Percentiles rank a stretch among this genome's conserved stretches.
Evolutionary conservation across 2,329 filamentous ascomycete species (phyloP).

Genomic region (Fusarium sp.): DNA sequence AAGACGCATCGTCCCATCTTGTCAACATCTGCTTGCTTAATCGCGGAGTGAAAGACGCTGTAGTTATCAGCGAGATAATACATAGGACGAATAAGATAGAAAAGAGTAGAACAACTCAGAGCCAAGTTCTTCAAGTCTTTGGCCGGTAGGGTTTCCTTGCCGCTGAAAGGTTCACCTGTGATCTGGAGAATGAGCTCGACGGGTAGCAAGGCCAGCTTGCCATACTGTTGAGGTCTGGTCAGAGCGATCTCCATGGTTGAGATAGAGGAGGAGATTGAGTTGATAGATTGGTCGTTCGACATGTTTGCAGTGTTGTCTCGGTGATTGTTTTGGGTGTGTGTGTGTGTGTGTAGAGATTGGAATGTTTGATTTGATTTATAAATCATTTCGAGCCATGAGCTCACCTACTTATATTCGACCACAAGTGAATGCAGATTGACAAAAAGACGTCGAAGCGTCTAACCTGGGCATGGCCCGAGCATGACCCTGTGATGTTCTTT

Average conservation of each 20-base stretch:
- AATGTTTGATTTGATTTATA: neutral
- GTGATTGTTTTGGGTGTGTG: neutral
- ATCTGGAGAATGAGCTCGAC: conserved; percentile 5
- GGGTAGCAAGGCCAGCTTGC: conserved; percentile 1
- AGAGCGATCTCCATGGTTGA: neutral
- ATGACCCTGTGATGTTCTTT: neutral
- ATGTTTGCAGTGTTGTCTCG: neutral
- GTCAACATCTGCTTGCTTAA: neutral
- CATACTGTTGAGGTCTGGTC: neutral
- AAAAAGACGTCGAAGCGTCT: neutral
- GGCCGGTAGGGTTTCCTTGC: neutral
- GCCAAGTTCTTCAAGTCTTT: neutral
- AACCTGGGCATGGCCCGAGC: neutral
- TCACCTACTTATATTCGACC: neutral
- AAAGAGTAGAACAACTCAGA: neutral
- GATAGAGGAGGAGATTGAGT: neutral
- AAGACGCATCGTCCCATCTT: neutral
- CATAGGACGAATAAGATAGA: neutral
- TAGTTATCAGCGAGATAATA: neutral
- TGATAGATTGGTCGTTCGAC: neutral
- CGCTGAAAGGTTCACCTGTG: rapidly evolving
- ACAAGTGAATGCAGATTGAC: neutral
- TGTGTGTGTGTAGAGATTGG: neutral
- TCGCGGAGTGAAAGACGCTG: neutral
- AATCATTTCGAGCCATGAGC: neutral